Base-by-base conservation (phyloP, 192 early-diverging fungal species). In the Coemansia sp. region DNA sequence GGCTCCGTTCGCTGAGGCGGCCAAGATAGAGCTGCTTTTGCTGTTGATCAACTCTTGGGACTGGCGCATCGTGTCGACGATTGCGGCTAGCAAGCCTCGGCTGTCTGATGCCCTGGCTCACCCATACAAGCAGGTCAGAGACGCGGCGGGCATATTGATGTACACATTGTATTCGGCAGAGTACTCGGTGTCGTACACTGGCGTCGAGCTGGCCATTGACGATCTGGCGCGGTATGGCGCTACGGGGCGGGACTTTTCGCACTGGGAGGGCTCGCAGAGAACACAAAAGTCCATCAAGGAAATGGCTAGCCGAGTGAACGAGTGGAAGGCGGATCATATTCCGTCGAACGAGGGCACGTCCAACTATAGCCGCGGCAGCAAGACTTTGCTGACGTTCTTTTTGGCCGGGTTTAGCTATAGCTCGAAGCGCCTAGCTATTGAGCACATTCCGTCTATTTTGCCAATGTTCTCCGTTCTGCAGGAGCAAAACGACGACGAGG, bases 71-170 rank as follows among this genome's bases (percentile, higher is more conserved):
- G 77, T 71, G n/a, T 76, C 82, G 44, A 39, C 82, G 5, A 71
- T 84, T 3, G 29, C 71, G 2, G 66, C 72, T 15, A 76, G 77
- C 58, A 69, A 58, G 31, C 77, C 74, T 27, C 73, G 78, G 7
- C 69, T 84, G 34, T 24, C 72, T 46, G 71, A 83, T 13, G 84
- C 87, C 38, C 71, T 95, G 64, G 78, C 81, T 15, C 90, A 94
- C 76, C 95, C 95, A 12, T 98, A 97, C 82, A 89, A 96, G 68
- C 94, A 95, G 76, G 94, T 97, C 27, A 87, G 97, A 5, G 92
- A 95, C 63, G 78, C 87, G 16, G 70, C 95, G 5, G 95, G 94
- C 29, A 82, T 81, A 8, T 83, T 89, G 57, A 88, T 97, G 64
- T 90, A 93, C 64, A 86, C 87, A 66, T 65, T 89, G 15, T 80